Evolutionary conservation across 2,329 filamentous ascomycete species (phyloP), one percentile per base, ranked within the genome.

Genomic region (Colletotrichum kahawae): DNA sequence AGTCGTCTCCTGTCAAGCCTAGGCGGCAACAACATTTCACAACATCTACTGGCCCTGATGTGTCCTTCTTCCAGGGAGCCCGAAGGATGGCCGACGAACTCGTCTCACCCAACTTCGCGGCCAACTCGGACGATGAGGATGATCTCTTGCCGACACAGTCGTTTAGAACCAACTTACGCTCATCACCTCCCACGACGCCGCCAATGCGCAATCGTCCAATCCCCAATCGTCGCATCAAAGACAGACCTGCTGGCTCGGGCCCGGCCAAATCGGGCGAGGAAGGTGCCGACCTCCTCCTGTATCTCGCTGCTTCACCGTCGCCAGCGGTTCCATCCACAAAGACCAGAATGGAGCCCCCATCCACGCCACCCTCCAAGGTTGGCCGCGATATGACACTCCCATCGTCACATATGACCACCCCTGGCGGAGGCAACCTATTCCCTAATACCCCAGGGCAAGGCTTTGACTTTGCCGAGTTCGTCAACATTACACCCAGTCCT

Each of bases 391-490:
- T 88, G 78, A 94, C 91, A 67, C 87, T 94, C 77, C 95, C 92
- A 27, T 97, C 92, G 71, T 97, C 93, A 31, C 95, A 96, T 91
- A 96, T 97, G 94, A 93, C 92, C n/a, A 97, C 95, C 13, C 95
- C 95, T 2, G 92, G 93, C 68, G 93, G 93, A 54, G 90, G 91
- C 76, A 93, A 92, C 80, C 84, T 93, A 62, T 91, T 92, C 80
- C 92, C 94, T 67, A 92, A 91, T 77, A 98, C 96, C 1, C 96
- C 96, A 0, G 93, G 93, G 18, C 94, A 96, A 81, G 86, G 84
- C 63, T 97, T 98, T 84, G 97, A 98, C 86, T 98, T 98, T 85
- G 92, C 95, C 67, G 97, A 99, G 82, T 99, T 98, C 85, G 93
- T 98, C 82, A 98, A 98, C 85, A 96, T 98, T 83, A 98, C 97